phyloP scores from a whole-genome alignment of 805 yeast species.

The Metschnikowia bowlesiae region DNA sequence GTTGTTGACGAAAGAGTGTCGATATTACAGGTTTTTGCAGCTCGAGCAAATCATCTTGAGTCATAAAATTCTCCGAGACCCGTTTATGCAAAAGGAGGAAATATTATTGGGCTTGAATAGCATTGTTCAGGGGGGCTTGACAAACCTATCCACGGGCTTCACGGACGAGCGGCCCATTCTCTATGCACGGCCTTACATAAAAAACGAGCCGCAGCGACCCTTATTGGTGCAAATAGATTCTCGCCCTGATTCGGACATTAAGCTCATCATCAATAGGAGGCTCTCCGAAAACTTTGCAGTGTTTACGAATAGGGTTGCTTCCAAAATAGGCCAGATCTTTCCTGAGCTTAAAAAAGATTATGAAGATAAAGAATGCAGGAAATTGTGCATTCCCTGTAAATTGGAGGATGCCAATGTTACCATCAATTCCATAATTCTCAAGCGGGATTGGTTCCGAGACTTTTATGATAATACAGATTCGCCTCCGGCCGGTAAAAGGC shows the following conservation, averaged over 20 bases:
- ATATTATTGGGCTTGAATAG: slow-evolving; percentile 51
- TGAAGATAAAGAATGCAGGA: slow-evolving; percentile 16
- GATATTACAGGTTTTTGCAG: slow-evolving; percentile 69
- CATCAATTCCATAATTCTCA: slow-evolving; percentile 35
- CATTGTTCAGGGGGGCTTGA: slow-evolving; percentile 36
- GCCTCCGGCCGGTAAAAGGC: slow-evolving; percentile 3
- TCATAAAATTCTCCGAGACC: slow-evolving; percentile 47
- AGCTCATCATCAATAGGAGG: slow-evolving; percentile 28
- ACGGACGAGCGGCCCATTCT: slow-evolving; percentile 20
- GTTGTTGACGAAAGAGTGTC: slow-evolving; percentile 62
- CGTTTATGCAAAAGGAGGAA: slow-evolving; percentile 49
- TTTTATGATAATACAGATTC: slow-evolving; percentile 15
- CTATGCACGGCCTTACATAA: slow-evolving; percentile 33
- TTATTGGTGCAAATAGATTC: slow-evolving; percentile 31
- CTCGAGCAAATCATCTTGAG: slow-evolving; percentile 68
- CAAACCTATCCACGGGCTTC: slow-evolving; percentile 17
- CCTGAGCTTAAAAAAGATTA: slow-evolving; percentile 18
- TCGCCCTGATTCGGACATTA: slow-evolving; percentile 24
- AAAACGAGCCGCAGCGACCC: slow-evolving; percentile 28
- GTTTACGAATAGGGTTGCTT: slow-evolving; percentile 22
- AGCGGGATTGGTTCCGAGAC: slow-evolving; percentile 30
- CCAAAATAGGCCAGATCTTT: slow-evolving; percentile 23
- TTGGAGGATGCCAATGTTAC: slow-evolving; percentile 25
- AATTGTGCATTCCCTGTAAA: slow-evolving; percentile 22
- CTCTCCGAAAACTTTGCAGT: slow-evolving; percentile 23